These are phyloP conservation scores for Ogataea dorogensis DNA, from an alignment of 805 yeast species.

Conservation along the genomic window DNA sequence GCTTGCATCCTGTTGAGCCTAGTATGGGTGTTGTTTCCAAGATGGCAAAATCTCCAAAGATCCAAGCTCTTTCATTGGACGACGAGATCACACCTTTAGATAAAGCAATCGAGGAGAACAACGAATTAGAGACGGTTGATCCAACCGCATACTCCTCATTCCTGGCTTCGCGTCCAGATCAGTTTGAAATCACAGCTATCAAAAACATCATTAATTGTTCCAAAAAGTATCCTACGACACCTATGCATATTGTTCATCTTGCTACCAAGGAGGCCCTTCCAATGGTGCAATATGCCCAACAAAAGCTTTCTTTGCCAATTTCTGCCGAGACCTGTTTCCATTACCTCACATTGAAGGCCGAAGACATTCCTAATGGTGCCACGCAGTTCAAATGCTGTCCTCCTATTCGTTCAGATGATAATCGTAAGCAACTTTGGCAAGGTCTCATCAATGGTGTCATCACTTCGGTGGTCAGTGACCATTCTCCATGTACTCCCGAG, in stretches of 20 bases:
- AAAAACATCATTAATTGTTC: slow-evolving; percentile 66
- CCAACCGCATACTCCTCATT: slow-evolving; percentile 70
- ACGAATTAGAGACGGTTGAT: slow-evolving; percentile 44
- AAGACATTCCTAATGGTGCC: slow-evolving; percentile 68
- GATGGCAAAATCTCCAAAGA: slow-evolving; percentile 36
- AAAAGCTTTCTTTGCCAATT: slow-evolving; percentile 51
- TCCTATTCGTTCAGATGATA: slow-evolving; percentile 77
- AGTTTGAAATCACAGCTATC: slow-evolving; percentile 83
- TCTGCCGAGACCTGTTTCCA: slow-evolving; percentile 95
- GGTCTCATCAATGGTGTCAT: slow-evolving; percentile 67
- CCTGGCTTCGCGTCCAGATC: slow-evolving; percentile 83
- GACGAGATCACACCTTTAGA: slow-evolving; percentile 29
- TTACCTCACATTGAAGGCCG: slow-evolving; percentile 76
- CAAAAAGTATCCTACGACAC: slow-evolving; percentile 53
- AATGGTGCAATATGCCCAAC: slow-evolving; percentile 61
- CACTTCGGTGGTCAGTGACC: slow-evolving; percentile 89
- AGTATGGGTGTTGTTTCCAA: slow-evolving; percentile 45
- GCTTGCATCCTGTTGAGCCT: slow-evolving; percentile 60
- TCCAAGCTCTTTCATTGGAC: slow-evolving; percentile 18
- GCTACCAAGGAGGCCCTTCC: slow-evolving; percentile 87
- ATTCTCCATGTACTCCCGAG: slow-evolving; percentile 94
- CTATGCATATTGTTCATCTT: slow-evolving; percentile 85
- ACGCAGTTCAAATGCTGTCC: slow-evolving; percentile 95
- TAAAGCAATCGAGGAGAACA: slow-evolving; percentile 18
- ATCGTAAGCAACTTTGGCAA: slow-evolving; percentile 72